Evolutionary conservation across 768 basidiomycete species (phyloP), one percentile per base, ranked within the genome.

Genomic region (Pholiota conissans): DNA sequence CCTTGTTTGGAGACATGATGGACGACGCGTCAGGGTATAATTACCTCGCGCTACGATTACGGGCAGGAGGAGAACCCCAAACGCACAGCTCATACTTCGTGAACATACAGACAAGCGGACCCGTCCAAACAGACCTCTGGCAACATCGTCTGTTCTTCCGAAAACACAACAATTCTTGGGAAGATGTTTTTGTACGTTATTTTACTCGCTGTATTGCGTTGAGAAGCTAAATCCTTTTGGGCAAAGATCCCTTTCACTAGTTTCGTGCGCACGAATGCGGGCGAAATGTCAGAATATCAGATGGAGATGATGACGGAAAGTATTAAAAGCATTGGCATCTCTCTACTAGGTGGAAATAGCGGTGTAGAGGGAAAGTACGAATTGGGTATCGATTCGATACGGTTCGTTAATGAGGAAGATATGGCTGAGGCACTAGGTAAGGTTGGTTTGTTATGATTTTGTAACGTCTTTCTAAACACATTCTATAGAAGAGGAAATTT

Each of bases 101-200:
- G 48, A 98, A 98, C 73, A 75, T 98, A 46, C 95, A 97, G 70
- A 96, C 94, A 2, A 90, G 93, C 51, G 90, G 91, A 0, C 80
- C 84, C 42, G 78, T 91, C 49, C 82, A 85, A 49, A 89, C 86
- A 34, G 93, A 96, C 69, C 76, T 98, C n/a, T 98, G 91, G 88
- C 96, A 97, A 68, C 95, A 98, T 63, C 83, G 92, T 30, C 77
- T 98, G n/a, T 91, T 84, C 72, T 90, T 95, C 69, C 76, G 80
- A 49, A 80, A 83, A 54, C 74, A 77, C 26, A 82, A 87, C 56
- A 81, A 84, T 24, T 74, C 77, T 3, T 95, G 93, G 93, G 89
- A 94, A 69, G 87, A 93, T 65, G 69, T 95, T 14, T 87, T 87
- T 65, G 92, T 91, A 61, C 63, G 87, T 3, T 20, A 20, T 79